A percentile compares a stretch with the other conserved stretches of the same genome.
Evolutionary conservation across 2,329 filamentous ascomycete species (phyloP).

Genomic region (Scedosporium dehoogii): DNA sequence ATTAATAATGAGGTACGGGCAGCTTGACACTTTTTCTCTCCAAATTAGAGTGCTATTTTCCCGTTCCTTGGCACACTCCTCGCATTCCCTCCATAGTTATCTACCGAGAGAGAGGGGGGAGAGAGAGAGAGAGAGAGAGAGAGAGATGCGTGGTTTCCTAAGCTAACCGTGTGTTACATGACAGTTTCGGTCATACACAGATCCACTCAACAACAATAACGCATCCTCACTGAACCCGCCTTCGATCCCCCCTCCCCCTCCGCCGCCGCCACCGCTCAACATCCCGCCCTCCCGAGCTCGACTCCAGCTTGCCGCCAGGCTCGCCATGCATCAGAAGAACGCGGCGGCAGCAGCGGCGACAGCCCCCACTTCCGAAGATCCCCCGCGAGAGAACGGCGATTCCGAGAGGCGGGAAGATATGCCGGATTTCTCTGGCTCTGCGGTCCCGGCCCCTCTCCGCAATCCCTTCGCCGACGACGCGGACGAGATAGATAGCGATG

Average conservation of each 20-base stretch:
- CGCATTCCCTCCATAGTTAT: neutral
- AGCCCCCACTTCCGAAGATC: slow-evolving; percentile 27
- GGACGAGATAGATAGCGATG: slow-evolving; percentile 43
- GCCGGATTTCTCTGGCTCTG: slow-evolving; percentile 8
- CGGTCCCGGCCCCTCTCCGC: slow-evolving; percentile 17
- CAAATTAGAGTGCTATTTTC: slow-evolving; percentile 39
- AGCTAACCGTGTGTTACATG: neutral
- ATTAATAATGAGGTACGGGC: slow-evolving; percentile 57
- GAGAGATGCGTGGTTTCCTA: neutral
- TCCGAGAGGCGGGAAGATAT: slow-evolving; percentile 19
- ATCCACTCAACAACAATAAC: slow-evolving; percentile 38
- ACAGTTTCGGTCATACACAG: slow-evolving; percentile 51
- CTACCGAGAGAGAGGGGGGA: neutral
- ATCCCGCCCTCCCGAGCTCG: slow-evolving; percentile 79
- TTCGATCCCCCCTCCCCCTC: slow-evolving; percentile 47
- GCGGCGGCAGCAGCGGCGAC: slow-evolving; percentile 36
- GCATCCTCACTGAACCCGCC: slow-evolving; percentile 41
- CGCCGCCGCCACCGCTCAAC: slow-evolving; percentile 66
- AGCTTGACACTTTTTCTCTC: slow-evolving; percentile 41
- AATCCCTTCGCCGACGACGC: slow-evolving; percentile 49
- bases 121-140: too few relatives aligned
- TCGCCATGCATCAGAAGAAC: slow-evolving; percentile 66
- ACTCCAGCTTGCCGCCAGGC: slow-evolving; percentile 77
- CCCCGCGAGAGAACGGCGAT: slow-evolving; percentile 29
- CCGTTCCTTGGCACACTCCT: slow-evolving; percentile 45